Conservation (phyloP, 108 stramenopile species). For the Craspedostauros australis region DNA sequence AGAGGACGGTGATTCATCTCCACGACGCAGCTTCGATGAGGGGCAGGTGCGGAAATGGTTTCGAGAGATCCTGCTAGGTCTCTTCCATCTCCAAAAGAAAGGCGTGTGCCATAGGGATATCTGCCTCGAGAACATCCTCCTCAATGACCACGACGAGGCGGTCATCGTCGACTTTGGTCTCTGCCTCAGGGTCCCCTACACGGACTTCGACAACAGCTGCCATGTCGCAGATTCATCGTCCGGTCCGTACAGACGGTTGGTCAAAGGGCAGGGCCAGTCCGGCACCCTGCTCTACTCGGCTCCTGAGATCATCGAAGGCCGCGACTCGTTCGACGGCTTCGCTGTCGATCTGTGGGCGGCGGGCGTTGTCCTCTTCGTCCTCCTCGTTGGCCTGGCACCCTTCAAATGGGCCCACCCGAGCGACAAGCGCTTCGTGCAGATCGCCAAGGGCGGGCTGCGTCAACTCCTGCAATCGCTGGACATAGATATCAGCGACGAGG, state of each 20-base stretch:
- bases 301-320: conserved; percentile 64
- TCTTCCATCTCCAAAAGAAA: conserved; percentile 55
- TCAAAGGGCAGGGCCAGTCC: conserved; percentile 43
- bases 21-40: conserved; percentile 47
- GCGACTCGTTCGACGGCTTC: conserved; percentile 61
- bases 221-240: conserved; percentile 47
- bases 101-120: conserved; percentile 75
- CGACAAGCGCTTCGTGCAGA: conserved; percentile 54
- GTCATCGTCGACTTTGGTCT: conserved; percentile 75
- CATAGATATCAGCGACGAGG: conserved; percentile 43
- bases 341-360: conserved; percentile 82
- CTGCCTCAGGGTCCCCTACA: conserved; percentile 67
- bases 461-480: conserved; percentile 31
- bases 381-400: conserved; percentile 67
- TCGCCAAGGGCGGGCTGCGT: conserved; percentile 41
- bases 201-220: conserved; percentile 25
- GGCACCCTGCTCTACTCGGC: conserved; percentile 85
- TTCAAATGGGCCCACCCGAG: conserved; percentile 51
- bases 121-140: conserved; percentile 66
- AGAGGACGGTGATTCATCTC: too few species aligned
- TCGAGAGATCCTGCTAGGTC: conserved; percentile 54
- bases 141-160: conserved; percentile 34
- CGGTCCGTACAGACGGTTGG: conserved; percentile 47
- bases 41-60: conserved; percentile 55
- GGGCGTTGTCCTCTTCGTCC: conserved; percentile 75